Base-by-base conservation (phyloP, 1,284 basidiomycete species). In the Sutorius eximius region DNA sequence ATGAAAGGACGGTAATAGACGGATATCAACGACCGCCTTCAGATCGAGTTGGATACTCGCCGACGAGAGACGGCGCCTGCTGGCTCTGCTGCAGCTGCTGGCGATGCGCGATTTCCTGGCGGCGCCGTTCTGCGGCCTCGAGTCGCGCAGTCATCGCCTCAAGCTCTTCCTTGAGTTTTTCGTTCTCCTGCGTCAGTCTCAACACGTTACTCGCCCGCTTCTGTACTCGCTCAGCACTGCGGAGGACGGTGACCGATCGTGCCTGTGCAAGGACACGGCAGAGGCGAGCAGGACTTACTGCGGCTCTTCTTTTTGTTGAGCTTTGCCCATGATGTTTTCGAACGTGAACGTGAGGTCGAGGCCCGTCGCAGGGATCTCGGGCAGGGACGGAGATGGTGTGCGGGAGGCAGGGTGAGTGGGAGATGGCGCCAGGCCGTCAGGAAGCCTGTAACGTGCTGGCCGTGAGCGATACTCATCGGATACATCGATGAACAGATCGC, bases 201-300 rank as follows among this genome's bases (percentile, higher is more conserved):
- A 88, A 67, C 55, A 91, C 86, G 67, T 87, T 90, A 64, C 85
- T 87, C 36, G 82, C 83, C 59, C 88, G 82, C 71, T 89, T 91
- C 67, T 87, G 77, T 49, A 91, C 77, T 68, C 82, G 83, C 59
- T 81, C 80, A 54, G 72, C 68, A 62, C 86, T 87, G 61, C 47
- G 56, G 57, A 51, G 22, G 43, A 64, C 57, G 62, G 61, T 63
- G 60, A 66, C 60, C 59, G 59, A 64, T 59, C 53, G 65, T 61
- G 53, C 58, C 59, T 56, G 55, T 52, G 53, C 45, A 27, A 24
- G 24, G 48, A 55, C 47, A 58, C 43, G 49, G 56, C 47, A 52
- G 59, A 55, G 60, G 51, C 55, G 53, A 51, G 53, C 53, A 38
- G 45, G 49, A 76, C 76, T 71, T 68, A 73, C 71, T 68, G 70